Percentiles rank a stretch among this genome's conserved stretches.
Conservation (phyloP, 495 filamentous ascomycete genomes). For the Talaromyces trachyspermus region DNA sequence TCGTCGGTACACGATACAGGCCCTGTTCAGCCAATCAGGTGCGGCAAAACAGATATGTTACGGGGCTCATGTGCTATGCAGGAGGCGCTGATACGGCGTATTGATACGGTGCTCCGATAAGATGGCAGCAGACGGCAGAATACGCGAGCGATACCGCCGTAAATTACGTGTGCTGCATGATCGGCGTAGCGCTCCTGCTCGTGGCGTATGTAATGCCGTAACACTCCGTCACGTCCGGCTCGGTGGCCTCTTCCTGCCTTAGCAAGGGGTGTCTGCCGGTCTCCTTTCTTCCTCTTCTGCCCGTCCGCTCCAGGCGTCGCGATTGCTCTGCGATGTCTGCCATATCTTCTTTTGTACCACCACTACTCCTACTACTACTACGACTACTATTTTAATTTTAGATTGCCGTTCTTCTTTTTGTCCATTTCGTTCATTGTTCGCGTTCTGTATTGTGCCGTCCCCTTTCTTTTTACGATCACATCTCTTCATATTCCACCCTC, state of each 20-base stretch:
- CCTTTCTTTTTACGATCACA: neutral
- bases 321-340: too few species aligned
- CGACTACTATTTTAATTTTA: neutral
- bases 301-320: too few species aligned
- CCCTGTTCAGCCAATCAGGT: neutral
- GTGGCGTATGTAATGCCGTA: too few species aligned
- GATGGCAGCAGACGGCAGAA: conserved; percentile 2
- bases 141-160: too few species aligned
- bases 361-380: too few species aligned
- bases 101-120: conserved; percentile 4
- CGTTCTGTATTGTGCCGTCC: neutral
- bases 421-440: neutral
- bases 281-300: too few species aligned
- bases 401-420: neutral
- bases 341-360: too few species aligned
- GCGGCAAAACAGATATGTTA: neutral
- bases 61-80: neutral
- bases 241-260: too few species aligned
- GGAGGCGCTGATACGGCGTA: neutral
- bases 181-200: too few species aligned
- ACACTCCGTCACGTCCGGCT: too few species aligned
- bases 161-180: too few species aligned
- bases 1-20: neutral
- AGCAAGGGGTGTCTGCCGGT: too few species aligned
- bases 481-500: neutral